Evolutionary conservation across 805 yeast species (phyloP), one percentile per base, ranked within the genome.

Genomic region (Candida pseudofarinosa): DNA sequence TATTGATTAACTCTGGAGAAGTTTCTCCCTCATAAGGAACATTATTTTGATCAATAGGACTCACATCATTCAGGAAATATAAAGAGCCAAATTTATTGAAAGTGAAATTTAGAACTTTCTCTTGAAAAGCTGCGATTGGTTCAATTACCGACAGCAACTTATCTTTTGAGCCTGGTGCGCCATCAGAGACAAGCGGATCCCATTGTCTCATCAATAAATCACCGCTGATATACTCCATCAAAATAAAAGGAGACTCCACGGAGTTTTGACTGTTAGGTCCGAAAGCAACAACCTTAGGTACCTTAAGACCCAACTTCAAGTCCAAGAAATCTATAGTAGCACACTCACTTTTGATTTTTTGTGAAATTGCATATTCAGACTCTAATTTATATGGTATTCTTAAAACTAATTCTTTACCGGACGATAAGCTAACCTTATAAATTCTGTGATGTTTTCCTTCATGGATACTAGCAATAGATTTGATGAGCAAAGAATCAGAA

Each of bases 381-480:
- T 84, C 85, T 45, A 83, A 67, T 40, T 79, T 77, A 60, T 93
- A 93, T 17, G 98, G 99, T 41, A 93, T 77, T 62, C 99, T 79
- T 62, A 93, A 73, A 20, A 87, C 77, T 50, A 84, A 81, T 7
- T 76, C 67, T 51, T 79, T 83, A 2, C 69, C 81, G 40, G 79
- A 76, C 49, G 77, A 77, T 42, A 89, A 69, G 16, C 79, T 77
- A 32, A 89, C 67, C 59, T 84, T 81, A 66, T 90, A 91, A 46
- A 91, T 71, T 59, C 96, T 77, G 67, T 91, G 91, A 60, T 88
- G 97, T 65, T 88, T 88, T 42, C 98, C 99, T 63, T 91, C 98
- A 58, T 88, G 96, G 46, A 88, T 76, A 42, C 95, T 84, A 45
- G 87, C 79, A 59, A 91, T 80, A 38, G 90, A 81, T 54, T 80